Evolutionary conservation across 257 asterid species (phyloP).

Genomic region (Solanum virginianum): DNA sequence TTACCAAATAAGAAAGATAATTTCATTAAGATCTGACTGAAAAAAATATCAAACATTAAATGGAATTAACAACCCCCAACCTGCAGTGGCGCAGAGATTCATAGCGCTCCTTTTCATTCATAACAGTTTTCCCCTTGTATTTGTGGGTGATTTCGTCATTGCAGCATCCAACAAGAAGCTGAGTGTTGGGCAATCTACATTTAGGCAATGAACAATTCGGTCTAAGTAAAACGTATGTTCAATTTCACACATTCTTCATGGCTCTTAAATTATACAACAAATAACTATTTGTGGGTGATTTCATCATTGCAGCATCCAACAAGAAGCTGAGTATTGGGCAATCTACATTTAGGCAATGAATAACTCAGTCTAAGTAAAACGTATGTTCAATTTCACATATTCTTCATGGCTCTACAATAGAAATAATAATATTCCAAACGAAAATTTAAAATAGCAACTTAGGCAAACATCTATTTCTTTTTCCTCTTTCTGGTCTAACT

Average conservation of each 20-base stretch:
- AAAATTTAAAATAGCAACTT: background rate
- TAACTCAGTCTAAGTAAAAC: background rate
- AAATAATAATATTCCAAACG: background rate
- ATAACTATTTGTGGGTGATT: conserved; percentile 50
- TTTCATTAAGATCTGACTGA: background rate
- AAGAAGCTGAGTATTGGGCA: conserved; percentile 66
- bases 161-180: conserved; percentile 90
- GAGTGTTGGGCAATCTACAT: conserved; percentile 67
- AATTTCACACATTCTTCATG: background rate
- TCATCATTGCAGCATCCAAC: conserved; percentile 96
- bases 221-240: background rate
- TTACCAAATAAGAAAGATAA: background rate
- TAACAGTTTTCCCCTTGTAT: conserved; percentile 93
- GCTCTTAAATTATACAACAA: background rate
- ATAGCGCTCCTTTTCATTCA: conserved; percentile 75
- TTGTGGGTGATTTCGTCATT: conserved; percentile 78
- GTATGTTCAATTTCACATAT: background rate
- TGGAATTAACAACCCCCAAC: conserved; percentile 14
- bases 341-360: conserved; percentile 25
- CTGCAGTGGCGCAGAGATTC: conserved; percentile 98
- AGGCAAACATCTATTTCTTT: background rate
- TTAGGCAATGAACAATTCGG: background rate
- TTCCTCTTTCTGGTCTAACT: background rate
- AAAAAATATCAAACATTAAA: background rate
- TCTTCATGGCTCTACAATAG: no score